Evolutionary conservation across 1,284 basidiomycete genomes (phyloP), one percentile per base, ranked within the genome.

Genomic region (Schizophyllum commune): DNA sequence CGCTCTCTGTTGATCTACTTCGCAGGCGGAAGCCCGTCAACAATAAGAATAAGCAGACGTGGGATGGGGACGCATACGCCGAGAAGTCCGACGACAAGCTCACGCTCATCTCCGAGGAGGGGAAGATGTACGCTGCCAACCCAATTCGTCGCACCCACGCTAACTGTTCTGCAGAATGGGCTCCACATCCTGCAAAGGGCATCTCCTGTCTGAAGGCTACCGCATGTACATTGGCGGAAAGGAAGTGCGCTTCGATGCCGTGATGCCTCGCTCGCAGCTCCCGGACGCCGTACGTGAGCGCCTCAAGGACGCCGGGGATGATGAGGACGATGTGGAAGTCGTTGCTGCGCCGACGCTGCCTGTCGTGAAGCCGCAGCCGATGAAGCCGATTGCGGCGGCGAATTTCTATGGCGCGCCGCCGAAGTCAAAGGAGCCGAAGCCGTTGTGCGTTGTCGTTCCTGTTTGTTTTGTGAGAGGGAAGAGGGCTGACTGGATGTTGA

Each of bases 31-130:
- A 88, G 68, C 86, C 84, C 6, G 62, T 61, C 27, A 88, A 91
- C 68, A 77, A 77, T 21, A 88, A 83, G 72, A 96, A 94, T 75
- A 84, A 94, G 70, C 93, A 93, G 72, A 93, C 88, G 1, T 96
- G 93, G 93, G 92, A 95, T 66, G 91, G 89, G 2, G 88, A 89
- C 66, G 87, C 81, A 4, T 89, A 79, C 68, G 74, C 91, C 15
- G 80, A 82, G 22, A 73, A 77, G 51, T 70, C 73, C 52, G 79
- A 75, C 6, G 78, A 78, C 8, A 83, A 80, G 62, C 68, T 88
- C 17, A 83, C 79, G 0, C 78, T 92, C 72, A 74, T 89, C 32
- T 84, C 85, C 1, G 89, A 91, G 64, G 79, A 79, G 58, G 89
- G 89, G 13, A 83, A 86, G 73, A 72, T 83, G 90, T 91, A 67